Evolutionary conservation across 1,139 yeast species (phyloP).

Genomic region (Kluyveromyces sp.): DNA sequence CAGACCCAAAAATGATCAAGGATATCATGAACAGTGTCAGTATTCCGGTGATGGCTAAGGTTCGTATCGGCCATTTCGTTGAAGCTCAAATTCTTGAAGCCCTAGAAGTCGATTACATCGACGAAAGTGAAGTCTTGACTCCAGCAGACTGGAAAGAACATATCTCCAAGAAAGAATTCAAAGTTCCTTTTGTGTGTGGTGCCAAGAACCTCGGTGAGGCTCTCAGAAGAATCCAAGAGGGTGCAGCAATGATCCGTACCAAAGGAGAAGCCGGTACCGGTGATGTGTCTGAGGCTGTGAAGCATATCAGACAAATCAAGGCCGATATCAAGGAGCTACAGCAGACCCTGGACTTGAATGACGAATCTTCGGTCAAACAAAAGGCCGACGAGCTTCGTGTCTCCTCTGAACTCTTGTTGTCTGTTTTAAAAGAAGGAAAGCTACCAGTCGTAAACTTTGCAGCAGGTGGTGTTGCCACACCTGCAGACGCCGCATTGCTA

Average conservation of each 20-base stretch:
- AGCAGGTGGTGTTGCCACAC: conserved; percentile 88
- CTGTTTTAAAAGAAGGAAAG: conserved; percentile 50
- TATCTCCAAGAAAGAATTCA: conserved; percentile 53
- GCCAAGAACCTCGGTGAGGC: conserved; percentile 83
- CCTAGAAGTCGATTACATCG: conserved; percentile 71
- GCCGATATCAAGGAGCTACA: conserved; percentile 39
- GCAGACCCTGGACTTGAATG: conserved; percentile 41
- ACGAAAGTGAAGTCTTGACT: conserved; percentile 78
- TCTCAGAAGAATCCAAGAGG: conserved; percentile 70
- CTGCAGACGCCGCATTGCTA: conserved; percentile 82
- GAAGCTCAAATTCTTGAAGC: conserved; percentile 78
- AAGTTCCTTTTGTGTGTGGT: conserved; percentile 82
- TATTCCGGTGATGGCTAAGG: conserved; percentile 83
- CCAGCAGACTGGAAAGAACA: conserved; percentile 72
- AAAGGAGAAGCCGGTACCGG: conserved; percentile 92
- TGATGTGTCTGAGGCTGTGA: conserved; percentile 80
- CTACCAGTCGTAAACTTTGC: conserved; percentile 85
- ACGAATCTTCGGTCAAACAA: conserved; percentile 37
- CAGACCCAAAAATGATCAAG: conserved; percentile 76
- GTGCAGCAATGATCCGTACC: conserved; percentile 84
- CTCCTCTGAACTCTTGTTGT: conserved; percentile 46
- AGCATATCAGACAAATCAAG: conserved; percentile 58
- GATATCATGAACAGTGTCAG: conserved; percentile 63
- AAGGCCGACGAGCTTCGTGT: conserved; percentile 59
- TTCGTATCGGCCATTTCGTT: conserved; percentile 77